Evolutionary conservation across 495 filamentous ascomycete species (phyloP), one percentile per base, ranked within the genome.

Genomic region (Penicillium ochrochloron): DNA sequence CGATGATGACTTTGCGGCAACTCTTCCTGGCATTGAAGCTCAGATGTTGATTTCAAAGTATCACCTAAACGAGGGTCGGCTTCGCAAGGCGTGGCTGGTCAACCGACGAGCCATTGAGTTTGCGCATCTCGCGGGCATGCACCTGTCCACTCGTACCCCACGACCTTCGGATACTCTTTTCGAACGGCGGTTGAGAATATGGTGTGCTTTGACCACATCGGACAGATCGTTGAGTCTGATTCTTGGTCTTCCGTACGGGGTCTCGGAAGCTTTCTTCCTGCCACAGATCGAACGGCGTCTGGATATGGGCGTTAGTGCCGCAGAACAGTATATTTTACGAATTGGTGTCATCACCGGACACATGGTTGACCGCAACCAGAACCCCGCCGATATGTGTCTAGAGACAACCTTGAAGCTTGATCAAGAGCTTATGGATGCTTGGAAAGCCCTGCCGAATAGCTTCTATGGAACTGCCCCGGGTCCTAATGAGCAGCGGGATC

Each of bases 281-380:
- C 65, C 68, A 12, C 67, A 72, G 31, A 57, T 70, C 15, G 66
- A 66, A 29, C 66, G 63, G 39, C 66, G 63, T 25, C 42, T 78
- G 53, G 62, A 65, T 60, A 25, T 63, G 39, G 31, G 68, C 12
- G 31, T 63, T 12, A 39, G 65, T 31, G 62, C 63, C 8, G 54
- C 66, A 0, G 70, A 76, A 37, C 59, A 69, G 53, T 80, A 77
- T 54, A 34, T 76, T 27, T 31, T 80, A 7, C 72, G 74, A 3
- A 70, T 82, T 4, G 70, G 71, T 14, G 56, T 72, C 9, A 61
- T 86, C 12, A 73, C 73, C 2, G 83, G 83, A 17, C 78, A 82
- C 41, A 81, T 87, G 64, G 78, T 83, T 31, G 84, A 87, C 57
- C 74, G 83, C 7, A 84, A 83, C 42, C 78, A 82, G 64, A 71